Conservation (phyloP, 352 stramenopile genomes). For the Phytophthora citricola region DNA sequence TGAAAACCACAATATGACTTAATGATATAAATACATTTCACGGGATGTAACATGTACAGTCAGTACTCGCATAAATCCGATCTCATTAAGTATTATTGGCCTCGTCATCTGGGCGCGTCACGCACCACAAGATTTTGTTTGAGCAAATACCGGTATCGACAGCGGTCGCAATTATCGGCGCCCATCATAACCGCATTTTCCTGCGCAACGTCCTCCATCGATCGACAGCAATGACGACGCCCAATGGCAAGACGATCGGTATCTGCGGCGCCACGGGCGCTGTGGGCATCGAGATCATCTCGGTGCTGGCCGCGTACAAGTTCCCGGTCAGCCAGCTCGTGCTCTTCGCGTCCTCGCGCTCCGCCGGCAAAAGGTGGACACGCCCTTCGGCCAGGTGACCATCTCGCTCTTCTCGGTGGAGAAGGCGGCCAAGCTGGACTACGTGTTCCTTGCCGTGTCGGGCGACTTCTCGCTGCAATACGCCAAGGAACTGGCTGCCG, state of each 20-base stretch:
- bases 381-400: conserved; percentile 92
- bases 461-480: conserved; percentile 97
- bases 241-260: conserved; percentile 70
- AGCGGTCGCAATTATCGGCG: background rate
- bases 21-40: too few relatives aligned
- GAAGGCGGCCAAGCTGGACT: conserved; percentile 92
- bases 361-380: conserved; percentile 92
- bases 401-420: conserved; percentile 97
- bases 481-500: conserved; percentile 89
- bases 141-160: background rate
- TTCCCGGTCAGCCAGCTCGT: conserved; percentile 94
- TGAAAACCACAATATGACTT: too few relatives aligned
- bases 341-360: conserved; percentile 96
- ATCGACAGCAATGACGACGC: conserved; percentile 49
- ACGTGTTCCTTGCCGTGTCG: conserved; percentile 97
- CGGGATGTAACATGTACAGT: too few relatives aligned
- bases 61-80: background rate
- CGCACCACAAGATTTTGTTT: conserved; percentile 16
- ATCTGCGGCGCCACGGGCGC: conserved; percentile 92
- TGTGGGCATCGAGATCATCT: conserved; percentile 97
- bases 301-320: conserved; percentile 81
- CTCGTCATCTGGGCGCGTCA: background rate
- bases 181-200: conserved; percentile 9
- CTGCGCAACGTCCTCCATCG: conserved; percentile 5
- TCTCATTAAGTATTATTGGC: background rate